phyloP scores from a whole-genome alignment of 371 early-diverging fungal genomes.

The Parasitella parasitica region DNA sequence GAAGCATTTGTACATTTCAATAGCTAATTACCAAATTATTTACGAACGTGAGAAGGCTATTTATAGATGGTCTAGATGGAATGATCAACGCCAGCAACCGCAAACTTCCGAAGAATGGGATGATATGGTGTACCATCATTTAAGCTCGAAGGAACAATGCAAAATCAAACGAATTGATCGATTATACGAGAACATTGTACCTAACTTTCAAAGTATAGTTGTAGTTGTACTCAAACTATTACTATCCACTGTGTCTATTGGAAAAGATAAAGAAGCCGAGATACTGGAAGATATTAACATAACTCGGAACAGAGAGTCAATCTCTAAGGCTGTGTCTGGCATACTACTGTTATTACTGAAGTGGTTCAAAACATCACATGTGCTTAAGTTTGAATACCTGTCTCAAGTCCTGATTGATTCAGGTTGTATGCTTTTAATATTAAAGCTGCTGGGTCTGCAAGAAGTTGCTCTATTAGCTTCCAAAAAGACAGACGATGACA shows the following conservation, averaged over 20 bases:
- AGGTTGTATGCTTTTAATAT: conserved; percentile 75
- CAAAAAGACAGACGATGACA: conserved; percentile 61
- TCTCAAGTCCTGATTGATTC: conserved; percentile 80
- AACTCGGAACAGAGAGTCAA: conserved; percentile 68
- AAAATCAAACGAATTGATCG: conserved; percentile 15
- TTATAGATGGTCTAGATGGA: conserved; percentile 38
- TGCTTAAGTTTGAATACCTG: conserved; percentile 75
- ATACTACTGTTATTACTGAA: conserved; percentile 69
- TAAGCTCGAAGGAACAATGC: not conserved
- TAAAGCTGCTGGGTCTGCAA: conserved; percentile 81
- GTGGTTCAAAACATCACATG: conserved; percentile 70
- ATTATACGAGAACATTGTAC: conserved; percentile 38
- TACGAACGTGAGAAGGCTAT: conserved; percentile 55
- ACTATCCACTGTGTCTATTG: conserved; percentile 38
- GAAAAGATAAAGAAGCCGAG: conserved; percentile 18
- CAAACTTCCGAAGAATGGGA: conserved; percentile 7
- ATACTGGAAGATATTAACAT: conserved; percentile 55
- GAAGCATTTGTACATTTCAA: conserved; percentile 62
- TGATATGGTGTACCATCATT: not conserved
- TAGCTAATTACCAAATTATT: conserved; percentile 60
- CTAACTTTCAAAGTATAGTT: conserved; percentile 50
- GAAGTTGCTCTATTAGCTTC: conserved; percentile 57
- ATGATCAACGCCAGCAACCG: not conserved
- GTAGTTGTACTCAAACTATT: conserved; percentile 49
- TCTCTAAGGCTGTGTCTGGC: conserved; percentile 74